Base-by-base conservation (phyloP, 352 stramenopile genomes). In the Phytophthora sojae region DNA sequence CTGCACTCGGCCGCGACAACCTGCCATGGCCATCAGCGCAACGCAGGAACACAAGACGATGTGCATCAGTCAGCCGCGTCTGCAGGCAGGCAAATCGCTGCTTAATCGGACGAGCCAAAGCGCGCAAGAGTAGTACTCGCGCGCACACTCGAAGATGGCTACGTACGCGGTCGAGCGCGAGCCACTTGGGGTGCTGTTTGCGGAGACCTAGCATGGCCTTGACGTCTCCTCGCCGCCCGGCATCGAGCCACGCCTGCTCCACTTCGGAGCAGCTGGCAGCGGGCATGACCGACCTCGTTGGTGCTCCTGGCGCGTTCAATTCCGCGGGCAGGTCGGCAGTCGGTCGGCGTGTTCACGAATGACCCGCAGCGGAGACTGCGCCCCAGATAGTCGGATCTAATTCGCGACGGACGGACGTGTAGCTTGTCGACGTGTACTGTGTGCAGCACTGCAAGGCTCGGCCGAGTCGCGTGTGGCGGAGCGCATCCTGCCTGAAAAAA, bases 161-260 rank as follows among this genome's bases (percentile, higher is more conserved):
- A 71, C 75, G 54, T 79, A 81, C 66, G 52, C 70, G 65, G 58
- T 79, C 66, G 29, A 76, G 67, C 15, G 74, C 66, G 49, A 81
- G 70, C 59, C 66, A 73, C 44, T 71, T 77, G 57, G 70, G 74
- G 62, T 76, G 70, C 53, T 35, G 63, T 53, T 70, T 66, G 56
- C 54, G 53, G 57, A 82, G 71, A 67, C 57, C 66, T 54, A 67
- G 60, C 71, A 80, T 71, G 30, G 42, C 61, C 35, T 69, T 63
- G 57, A 56, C 64, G 64, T 82, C 75, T 32, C 44, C 71, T 62
- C 52, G 54, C 47, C 64, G 62, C 11, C 74, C 70, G 15, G 70
- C 70, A 12, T 75, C 70, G 25, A 81, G 70, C 74, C 74, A 81
- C 51, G 37, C 49, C 17, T 59, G 56, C 66, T 79, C 67, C 25